These are phyloP conservation scores for Ustilago hordei DNA, from an alignment of 1,284 basidiomycete genomes.

Conservation along the genomic window DNA sequence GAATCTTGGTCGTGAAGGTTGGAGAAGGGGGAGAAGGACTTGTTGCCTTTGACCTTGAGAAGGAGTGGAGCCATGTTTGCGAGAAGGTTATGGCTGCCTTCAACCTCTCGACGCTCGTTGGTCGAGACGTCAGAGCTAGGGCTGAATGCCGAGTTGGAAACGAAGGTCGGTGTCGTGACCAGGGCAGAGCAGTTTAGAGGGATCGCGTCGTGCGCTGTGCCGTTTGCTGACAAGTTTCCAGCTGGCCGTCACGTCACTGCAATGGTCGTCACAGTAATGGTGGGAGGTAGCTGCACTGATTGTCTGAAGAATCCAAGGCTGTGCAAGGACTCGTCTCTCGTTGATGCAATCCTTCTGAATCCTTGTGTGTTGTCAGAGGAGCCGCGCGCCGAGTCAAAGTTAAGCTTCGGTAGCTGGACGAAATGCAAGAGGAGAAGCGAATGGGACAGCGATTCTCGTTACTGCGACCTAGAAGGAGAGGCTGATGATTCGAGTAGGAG, in stretches of 20 bases:
- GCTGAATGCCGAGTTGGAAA: not conserved
- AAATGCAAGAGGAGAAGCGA: constrained; percentile 2
- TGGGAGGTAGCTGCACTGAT: no score
- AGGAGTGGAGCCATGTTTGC: constrained; percentile 41
- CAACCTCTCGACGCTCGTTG: constrained; percentile 10
- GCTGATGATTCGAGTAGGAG: not conserved
- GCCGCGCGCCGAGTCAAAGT: constrained; percentile 6
- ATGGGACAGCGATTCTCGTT: not conserved
- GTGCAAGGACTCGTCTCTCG: not conserved
- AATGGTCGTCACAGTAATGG: no score
- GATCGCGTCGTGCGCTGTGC: not conserved
- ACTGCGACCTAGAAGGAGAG: not conserved
- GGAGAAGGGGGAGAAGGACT: constrained; percentile 58
- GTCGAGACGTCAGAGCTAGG: not conserved
- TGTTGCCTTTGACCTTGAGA: constrained; percentile 59
- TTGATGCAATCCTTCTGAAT: not conserved
- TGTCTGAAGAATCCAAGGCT: not conserved
- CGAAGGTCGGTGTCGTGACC: not conserved
- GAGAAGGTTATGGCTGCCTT: not conserved
- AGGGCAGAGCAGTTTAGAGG: not conserved
- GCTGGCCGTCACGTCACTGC: not conserved
- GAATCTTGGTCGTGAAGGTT: constrained; percentile 59
- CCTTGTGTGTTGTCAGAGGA: not conserved
- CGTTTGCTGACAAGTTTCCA: not conserved
- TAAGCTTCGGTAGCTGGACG: not conserved